Base-by-base conservation (phyloP, 768 basidiomycete species). In the Megacollybia marginata region DNA sequence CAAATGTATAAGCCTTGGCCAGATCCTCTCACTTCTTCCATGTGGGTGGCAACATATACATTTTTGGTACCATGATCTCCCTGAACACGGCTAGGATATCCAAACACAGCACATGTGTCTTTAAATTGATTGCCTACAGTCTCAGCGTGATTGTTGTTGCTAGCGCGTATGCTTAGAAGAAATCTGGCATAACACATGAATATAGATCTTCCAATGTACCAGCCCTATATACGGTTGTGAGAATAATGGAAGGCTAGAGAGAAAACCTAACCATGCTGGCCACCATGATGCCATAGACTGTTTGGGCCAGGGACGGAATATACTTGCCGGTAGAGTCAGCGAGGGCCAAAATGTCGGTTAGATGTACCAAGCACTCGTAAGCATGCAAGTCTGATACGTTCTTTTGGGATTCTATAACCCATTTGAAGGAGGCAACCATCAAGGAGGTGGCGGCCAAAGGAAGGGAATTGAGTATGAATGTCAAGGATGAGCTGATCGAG, bases 281-380 rank as follows among this genome's bases (percentile, higher is more conserved):
- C 68, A 51, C 70, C 68, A 51, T 66, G 64, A 48, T 72, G 69
- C 63, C 62, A 66, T 1, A 74, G 59, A 2, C 68, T 63, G 51
- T 72, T 71, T 1, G 57, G 59, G 1, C 66, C 67, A 4, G 63
- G 52, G 4, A 71, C 70, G 2, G 48, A 48, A 51, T 74, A 73
- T 2, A 52, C 55, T 28, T 53, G 31, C 3, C 64, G 51, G 32
- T 32, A 32, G 5, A 47, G 13, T 10, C 55, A 35, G 5, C 38
- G 23, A 28, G 23, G 23, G 2, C 23, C 23, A 28, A 28, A 28
- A 2, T 28, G 23, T 3, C 23, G 23, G 6, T 28, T 6, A 28
- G 23, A 28, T 28, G 23, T 6, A 3, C 23, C 23, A 28, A 28
- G 4, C 2, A 28, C 23, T 2, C 57, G 18, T 49, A 32, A 4